phyloP scores from a whole-genome alignment of 1,139 yeast genomes.

The Sugiyamaella paludigena region DNA sequence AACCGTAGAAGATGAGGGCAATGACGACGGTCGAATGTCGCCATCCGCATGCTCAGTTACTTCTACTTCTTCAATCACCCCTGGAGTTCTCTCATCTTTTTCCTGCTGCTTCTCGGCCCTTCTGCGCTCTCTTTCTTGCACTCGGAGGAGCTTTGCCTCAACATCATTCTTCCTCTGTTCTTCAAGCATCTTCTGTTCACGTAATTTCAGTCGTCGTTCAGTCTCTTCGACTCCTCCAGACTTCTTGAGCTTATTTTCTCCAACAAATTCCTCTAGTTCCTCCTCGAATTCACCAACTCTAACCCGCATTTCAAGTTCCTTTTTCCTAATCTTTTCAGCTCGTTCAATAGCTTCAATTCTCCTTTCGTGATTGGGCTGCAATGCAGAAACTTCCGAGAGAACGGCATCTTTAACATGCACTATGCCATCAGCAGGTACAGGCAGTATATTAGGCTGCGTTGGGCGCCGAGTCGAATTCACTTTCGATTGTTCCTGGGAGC shows the following conservation, averaged over 20 bases:
- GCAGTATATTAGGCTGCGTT: slow-evolving; percentile 25
- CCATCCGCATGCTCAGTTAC: too few species aligned
- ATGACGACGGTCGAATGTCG: too few species aligned
- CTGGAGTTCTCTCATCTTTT: background rate
- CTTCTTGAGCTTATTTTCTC: slow-evolving; percentile 66
- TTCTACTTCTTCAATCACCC: too few species aligned
- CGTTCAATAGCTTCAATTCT: slow-evolving; percentile 84
- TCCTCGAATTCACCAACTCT: slow-evolving; percentile 66
- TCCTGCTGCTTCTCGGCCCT: slow-evolving; percentile 1
- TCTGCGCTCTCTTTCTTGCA: slow-evolving; percentile 21
- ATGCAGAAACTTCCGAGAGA: slow-evolving; percentile 70
- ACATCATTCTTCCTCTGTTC: slow-evolving; percentile 34
- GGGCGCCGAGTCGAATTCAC: slow-evolving; percentile 19
- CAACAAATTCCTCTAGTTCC: slow-evolving; percentile 85
- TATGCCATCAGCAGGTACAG: slow-evolving; percentile 35
- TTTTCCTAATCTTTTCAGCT: slow-evolving; percentile 78
- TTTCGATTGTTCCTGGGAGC: slow-evolving; percentile 68
- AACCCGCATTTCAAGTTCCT: slow-evolving; percentile 59
- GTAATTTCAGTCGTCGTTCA: slow-evolving; percentile 63
- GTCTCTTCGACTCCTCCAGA: slow-evolving; percentile 88
- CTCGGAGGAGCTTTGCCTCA: slow-evolving; percentile 27
- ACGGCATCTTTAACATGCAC: slow-evolving; percentile 71
- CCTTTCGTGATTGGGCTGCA: slow-evolving; percentile 79
- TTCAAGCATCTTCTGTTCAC: slow-evolving; percentile 48
- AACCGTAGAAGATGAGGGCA: background rate